Percentiles rank a stretch among this genome's conserved stretches.
phyloP scores from a whole-genome alignment of 1,284 basidiomycete species.

The Ganoderma resinaceum region DNA sequence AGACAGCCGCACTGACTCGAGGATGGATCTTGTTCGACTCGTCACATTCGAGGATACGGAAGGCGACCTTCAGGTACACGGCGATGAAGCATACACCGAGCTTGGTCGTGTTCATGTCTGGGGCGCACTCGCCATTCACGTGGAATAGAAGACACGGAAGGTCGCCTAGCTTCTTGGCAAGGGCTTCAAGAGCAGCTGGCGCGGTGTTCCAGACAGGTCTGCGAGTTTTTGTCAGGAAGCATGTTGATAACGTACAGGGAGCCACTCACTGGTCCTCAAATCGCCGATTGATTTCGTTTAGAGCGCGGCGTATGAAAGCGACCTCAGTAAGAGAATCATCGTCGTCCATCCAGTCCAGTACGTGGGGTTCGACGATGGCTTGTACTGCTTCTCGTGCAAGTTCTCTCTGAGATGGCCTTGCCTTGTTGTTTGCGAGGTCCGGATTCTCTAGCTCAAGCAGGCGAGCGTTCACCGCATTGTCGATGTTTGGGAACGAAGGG shows the following conservation, averaged over 20 bases:
- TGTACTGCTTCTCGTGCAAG: conserved; percentile 41
- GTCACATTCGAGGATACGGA: conserved; percentile 54
- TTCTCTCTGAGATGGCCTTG: conserved; percentile 34
- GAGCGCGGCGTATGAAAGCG: conserved; percentile 34
- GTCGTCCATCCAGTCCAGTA: conserved; percentile 55
- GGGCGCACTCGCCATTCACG: conserved; percentile 44
- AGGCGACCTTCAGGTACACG: conserved; percentile 47
- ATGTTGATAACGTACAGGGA: not conserved
- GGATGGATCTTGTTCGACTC: conserved; percentile 49
- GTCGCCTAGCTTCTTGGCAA: conserved; percentile 45
- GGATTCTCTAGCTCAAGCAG: conserved; percentile 4
- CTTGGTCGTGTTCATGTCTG: conserved; percentile 25
- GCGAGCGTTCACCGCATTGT: conserved; percentile 15
- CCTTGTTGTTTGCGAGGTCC: too few relatives aligned
- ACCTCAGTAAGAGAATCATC: conserved; percentile 45
- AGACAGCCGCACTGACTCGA: conserved; percentile 53
- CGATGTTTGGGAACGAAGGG: conserved; percentile 21
- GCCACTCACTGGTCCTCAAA: conserved; percentile 40
- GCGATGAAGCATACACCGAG: conserved; percentile 44
- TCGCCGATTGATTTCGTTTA: conserved; percentile 39
- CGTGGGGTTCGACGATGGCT: conserved; percentile 48
- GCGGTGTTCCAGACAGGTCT: conserved; percentile 46
- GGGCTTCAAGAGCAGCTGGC: conserved; percentile 38
- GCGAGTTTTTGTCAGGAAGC: not conserved
- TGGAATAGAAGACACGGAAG: conserved; percentile 54